Evolutionary conservation across 352 stramenopile species (phyloP).

Genomic region (Phytopythium vexans): DNA sequence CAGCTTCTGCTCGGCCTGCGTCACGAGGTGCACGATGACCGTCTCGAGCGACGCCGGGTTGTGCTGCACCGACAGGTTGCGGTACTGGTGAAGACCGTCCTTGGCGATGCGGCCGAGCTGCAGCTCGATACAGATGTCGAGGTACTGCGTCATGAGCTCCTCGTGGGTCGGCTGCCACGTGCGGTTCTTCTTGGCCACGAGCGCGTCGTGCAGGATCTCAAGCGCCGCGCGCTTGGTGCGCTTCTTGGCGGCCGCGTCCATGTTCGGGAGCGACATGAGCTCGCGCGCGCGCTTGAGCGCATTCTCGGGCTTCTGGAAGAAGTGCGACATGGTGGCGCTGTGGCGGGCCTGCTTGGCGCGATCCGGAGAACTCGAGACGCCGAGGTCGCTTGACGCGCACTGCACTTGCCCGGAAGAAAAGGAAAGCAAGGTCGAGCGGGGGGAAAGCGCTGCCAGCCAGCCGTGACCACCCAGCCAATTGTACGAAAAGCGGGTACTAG

Average conservation of each 20-base stretch:
- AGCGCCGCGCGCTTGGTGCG: constrained; percentile 80
- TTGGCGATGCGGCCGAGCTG: constrained; percentile 94
- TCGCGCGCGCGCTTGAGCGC: constrained; percentile 90
- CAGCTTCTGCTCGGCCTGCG: constrained; percentile 87
- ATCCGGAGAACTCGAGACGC: no score
- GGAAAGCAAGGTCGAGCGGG: no score
- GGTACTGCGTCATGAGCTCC: constrained; percentile 95
- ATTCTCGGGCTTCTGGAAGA: constrained; percentile 91
- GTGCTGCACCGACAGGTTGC: constrained; percentile 93
- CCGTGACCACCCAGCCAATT: no score
- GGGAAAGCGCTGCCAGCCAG: no score
- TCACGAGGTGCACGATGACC: constrained; percentile 92
- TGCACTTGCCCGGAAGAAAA: no score
- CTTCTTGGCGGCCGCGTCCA: constrained; percentile 63
- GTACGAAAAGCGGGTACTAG: no score
- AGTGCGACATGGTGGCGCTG: constrained; percentile 61
- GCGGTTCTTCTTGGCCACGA: constrained; percentile 94
- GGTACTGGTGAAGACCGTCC: constrained; percentile 98
- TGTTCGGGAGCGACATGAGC: constrained; percentile 73
- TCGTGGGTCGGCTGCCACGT: constrained; percentile 97
- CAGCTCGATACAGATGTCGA: constrained; percentile 96
- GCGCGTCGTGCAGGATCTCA: constrained; percentile 91
- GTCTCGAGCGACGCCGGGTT: constrained; percentile 95
- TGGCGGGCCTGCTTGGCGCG: background rate
- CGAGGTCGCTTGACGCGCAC: no score